phyloP scores from a whole-genome alignment of 1,284 basidiomycete genomes.

The Anthracocystis walkeri region DNA sequence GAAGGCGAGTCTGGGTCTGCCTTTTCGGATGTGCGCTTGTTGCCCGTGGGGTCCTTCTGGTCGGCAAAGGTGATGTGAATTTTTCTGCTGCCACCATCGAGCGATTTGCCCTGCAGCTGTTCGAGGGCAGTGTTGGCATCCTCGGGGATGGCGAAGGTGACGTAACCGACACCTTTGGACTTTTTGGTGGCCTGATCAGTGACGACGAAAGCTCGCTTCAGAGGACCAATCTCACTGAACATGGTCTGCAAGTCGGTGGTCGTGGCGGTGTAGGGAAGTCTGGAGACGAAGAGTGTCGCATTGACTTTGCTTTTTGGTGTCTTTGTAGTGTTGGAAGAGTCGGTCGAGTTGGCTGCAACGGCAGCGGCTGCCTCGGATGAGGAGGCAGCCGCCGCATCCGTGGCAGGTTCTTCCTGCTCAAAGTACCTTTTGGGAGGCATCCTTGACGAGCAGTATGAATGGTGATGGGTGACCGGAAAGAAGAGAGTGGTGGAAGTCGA shows the following conservation, averaged over 20 bases:
- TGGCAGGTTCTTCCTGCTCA: slow-evolving; percentile 45
- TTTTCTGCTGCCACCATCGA: slow-evolving; percentile 60
- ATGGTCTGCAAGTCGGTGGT: slow-evolving; percentile 89
- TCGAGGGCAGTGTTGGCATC: slow-evolving; percentile 76
- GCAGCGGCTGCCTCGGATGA: slow-evolving; percentile 4
- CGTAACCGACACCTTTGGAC: slow-evolving; percentile 98
- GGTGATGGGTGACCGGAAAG: too few relatives aligned
- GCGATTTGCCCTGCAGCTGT: slow-evolving; percentile 64
- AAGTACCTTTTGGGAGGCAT: slow-evolving; percentile 60
- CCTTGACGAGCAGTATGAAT: not conserved
- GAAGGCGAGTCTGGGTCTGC: slow-evolving; percentile 28
- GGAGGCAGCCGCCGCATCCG: slow-evolving; percentile 14
- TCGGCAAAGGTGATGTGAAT: slow-evolving; percentile 64
- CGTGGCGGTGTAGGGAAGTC: slow-evolving; percentile 86
- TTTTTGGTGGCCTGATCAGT: slow-evolving; percentile 80
- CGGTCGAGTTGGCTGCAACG: slow-evolving; percentile 5
- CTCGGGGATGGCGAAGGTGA: slow-evolving; percentile 88
- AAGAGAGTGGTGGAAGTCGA: not conserved
- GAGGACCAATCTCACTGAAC: slow-evolving; percentile 94
- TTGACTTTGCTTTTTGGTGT: slow-evolving; percentile 22
- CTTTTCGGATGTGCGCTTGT: slow-evolving; percentile 34
- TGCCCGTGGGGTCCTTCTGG: slow-evolving; percentile 46
- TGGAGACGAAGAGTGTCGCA: slow-evolving; percentile 71
- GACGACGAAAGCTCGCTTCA: slow-evolving; percentile 93
- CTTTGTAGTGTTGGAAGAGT: slow-evolving; percentile 11